Evolutionary conservation across 257 asterid genomes (phyloP).

Genomic region (Jasminum sambac): DNA sequence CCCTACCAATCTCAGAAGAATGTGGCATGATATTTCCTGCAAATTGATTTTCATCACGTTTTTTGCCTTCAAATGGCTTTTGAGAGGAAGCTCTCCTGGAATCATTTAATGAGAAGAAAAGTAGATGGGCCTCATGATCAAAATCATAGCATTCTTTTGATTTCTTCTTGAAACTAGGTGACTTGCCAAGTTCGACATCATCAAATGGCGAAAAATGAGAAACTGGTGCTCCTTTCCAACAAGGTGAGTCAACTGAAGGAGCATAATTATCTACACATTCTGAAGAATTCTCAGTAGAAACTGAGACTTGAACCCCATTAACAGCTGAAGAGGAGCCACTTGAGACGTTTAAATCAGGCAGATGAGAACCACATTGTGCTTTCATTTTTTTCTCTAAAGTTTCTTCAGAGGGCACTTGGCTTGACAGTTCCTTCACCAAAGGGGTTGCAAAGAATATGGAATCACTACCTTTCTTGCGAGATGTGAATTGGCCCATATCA

Average conservation of each 20-base stretch:
- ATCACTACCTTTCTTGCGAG: conserved; percentile 38
- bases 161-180: conserved; percentile 32
- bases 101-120: conserved; percentile 34
- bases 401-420: conserved; percentile 32
- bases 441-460: conserved; percentile 27
- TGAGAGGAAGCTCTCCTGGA: conserved; percentile 31
- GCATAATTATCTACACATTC: conserved; percentile 65
- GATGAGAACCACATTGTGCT: conserved; percentile 39
- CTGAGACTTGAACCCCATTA: conserved; percentile 37
- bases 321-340: conserved; percentile 27
- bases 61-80: conserved; percentile 35
- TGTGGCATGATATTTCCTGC: conserved; percentile 31
- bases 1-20: conserved; percentile 29
- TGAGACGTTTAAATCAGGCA: conserved; percentile 33
- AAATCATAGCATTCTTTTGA: conserved; percentile 35
- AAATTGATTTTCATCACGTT: conserved; percentile 29
- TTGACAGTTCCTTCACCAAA: conserved; percentile 33
- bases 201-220: conserved; percentile 49
- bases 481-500: conserved; percentile 33
- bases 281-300: conserved; percentile 43
- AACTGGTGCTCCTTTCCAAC: conserved; percentile 92
- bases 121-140: conserved; percentile 35
- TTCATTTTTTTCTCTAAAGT: conserved; percentile 22
- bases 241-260: conserved; percentile 85
- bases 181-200: conserved; percentile 40